phyloP scores from a whole-genome alignment of 2,329 filamentous ascomycete species.

The Pseudogymnoascus sp. region DNA sequence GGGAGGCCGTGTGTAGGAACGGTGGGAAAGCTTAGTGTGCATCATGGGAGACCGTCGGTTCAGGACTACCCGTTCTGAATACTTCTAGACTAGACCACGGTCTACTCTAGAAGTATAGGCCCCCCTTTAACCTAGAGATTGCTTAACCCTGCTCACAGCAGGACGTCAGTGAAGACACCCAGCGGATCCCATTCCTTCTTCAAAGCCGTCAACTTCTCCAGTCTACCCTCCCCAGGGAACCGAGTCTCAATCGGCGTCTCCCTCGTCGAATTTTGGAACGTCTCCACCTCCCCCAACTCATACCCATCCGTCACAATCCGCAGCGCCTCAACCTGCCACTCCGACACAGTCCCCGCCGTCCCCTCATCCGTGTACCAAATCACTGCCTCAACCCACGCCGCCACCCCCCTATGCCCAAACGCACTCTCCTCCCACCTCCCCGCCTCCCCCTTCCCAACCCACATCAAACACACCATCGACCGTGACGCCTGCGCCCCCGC shows the following conservation, averaged over 20 bases:
- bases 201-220: slow-evolving; percentile 20
- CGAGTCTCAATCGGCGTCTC: slow-evolving; percentile 16
- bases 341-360: background rate
- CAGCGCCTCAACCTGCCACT: background rate
- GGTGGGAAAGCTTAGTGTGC: no score
- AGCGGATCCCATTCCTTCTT: slow-evolving; percentile 24
- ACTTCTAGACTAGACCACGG: no score
- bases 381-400: slow-evolving; percentile 8
- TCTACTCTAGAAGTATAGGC: background rate
- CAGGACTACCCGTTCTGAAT: no score
- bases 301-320: slow-evolving; percentile 11
- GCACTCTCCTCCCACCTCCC: slow-evolving; percentile 6
- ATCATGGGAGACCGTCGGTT: no score
- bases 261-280: slow-evolving; percentile 16
- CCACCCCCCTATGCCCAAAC: background rate
- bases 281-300: slow-evolving; percentile 12
- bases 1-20: no score
- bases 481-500: slow-evolving; percentile 11
- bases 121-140: background rate
- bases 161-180: slow-evolving; percentile 16
- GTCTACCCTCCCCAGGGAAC: slow-evolving; percentile 13
- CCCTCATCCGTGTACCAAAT: background rate
- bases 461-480: slow-evolving; percentile 1
- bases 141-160: background rate
- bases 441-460: slow-evolving; percentile 15